Percentiles rank a stretch among this genome's conserved stretches.
Conservation (phyloP, 2,329 filamentous ascomycete species). For the Ascochyta viciae-villosae region DNA sequence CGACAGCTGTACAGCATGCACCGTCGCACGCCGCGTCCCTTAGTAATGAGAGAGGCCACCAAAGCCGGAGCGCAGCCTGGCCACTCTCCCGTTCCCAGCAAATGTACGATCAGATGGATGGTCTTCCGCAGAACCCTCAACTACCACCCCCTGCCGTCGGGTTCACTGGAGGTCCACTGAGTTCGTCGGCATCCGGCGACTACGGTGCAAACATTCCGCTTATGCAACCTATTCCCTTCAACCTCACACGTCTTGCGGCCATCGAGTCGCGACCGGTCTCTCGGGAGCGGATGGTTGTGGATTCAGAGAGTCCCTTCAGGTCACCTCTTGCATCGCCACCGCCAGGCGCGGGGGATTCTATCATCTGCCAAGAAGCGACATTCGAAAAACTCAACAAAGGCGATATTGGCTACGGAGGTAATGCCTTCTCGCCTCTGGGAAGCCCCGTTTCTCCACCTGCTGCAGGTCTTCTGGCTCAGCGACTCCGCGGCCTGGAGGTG, state of each 20-base stretch:
- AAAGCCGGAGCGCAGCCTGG: constrained; percentile 44
- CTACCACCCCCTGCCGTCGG: constrained; percentile 42
- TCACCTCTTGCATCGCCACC: constrained; percentile 31
- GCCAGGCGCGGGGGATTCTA: constrained; percentile 25
- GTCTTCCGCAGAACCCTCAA: constrained; percentile 31
- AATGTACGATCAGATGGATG: constrained; percentile 36
- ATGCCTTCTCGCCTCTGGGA: constrained; percentile 40
- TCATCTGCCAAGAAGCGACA: constrained; percentile 26
- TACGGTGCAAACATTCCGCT: constrained; percentile 37
- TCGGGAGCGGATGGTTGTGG: constrained; percentile 43
- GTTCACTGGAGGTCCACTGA: constrained; percentile 38
- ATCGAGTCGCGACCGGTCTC: constrained; percentile 43
- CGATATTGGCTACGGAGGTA: constrained; percentile 57
- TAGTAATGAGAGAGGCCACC: constrained; percentile 34
- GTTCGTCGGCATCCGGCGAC: constrained; percentile 29
- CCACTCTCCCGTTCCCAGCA: constrained; percentile 38
- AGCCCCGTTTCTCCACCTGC: constrained; percentile 64
- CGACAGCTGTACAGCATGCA: constrained; percentile 28
- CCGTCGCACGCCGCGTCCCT: constrained; percentile 32
- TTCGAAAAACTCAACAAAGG: constrained; percentile 75
- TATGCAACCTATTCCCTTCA: constrained; percentile 63
- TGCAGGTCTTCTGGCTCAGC: constrained; percentile 74
- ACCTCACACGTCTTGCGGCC: constrained; percentile 42
- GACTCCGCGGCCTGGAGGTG: constrained; percentile 68
- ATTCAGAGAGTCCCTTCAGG: constrained; percentile 33